These are phyloP conservation scores for Termitomyces sp. DNA, from an alignment of 1,284 basidiomycete genomes.

Conservation along the genomic window DNA sequence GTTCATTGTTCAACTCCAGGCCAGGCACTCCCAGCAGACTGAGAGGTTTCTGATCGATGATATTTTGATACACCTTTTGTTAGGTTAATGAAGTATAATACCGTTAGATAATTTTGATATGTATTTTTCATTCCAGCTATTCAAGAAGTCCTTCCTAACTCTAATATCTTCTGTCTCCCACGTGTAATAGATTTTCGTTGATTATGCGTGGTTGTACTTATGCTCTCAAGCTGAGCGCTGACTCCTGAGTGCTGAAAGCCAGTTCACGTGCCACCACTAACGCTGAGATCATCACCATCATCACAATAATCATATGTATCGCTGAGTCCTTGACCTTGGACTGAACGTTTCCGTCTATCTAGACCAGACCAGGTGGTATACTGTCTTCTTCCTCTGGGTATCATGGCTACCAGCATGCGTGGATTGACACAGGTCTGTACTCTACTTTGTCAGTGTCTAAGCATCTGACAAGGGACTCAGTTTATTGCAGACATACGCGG, in stretches of 20 bases:
- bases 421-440: conserved; percentile 79
- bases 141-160: too few species aligned
- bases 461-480: conserved; percentile 36
- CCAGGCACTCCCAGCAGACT: conserved; percentile 61
- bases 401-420: conserved; percentile 51
- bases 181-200: too few species aligned
- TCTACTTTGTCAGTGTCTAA: conserved; percentile 1
- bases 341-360: too few species aligned
- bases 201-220: too few species aligned
- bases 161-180: too few species aligned
- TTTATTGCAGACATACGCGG: conserved; percentile 99
- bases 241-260: too few species aligned
- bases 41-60: conserved; percentile 20
- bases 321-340: too few species aligned
- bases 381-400: conserved; percentile 1
- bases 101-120: not conserved
- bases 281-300: too few species aligned
- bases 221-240: too few species aligned
- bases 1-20: conserved; percentile 51
- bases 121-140: not conserved
- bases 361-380: too few species aligned
- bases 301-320: too few species aligned
- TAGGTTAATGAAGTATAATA: not conserved
- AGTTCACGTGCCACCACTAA: too few species aligned
- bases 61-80: not conserved